Evolutionary conservation across 805 yeast genomes (phyloP), one percentile per base, ranked within the genome.

Genomic region (Danielozyma ontarioensis): DNA sequence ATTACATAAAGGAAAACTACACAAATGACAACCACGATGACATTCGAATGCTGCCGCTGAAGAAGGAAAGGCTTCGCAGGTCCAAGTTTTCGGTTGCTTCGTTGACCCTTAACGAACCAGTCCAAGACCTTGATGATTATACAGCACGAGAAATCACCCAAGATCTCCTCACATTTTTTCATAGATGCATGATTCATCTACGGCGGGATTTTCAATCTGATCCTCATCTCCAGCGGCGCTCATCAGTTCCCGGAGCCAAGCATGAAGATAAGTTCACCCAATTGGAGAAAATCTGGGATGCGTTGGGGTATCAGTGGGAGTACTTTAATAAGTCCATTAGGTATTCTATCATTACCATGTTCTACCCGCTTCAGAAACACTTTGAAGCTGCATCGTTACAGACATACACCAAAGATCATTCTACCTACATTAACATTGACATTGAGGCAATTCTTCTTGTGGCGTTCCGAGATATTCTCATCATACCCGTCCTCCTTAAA

Each of bases 281-380:
- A 26, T 16, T 21, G 19, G 19, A 35, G 26, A 10, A 14, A 13
- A 16, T 41, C 2, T 60, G 66, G 66, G 21, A 32, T 3, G 32
- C 19, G 12, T 39, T 60, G 12, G 36, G 46, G 2, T 32, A 33
- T 10, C 37, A 40, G 27, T 62, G 66, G 66, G 27, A 30, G 8
- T 58, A 54, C 28, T 62, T 60, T 40, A 51, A 57, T 29, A 33
- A 36, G 16, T 50, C 48, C 25, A 48, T 62, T 5, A 31, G 59
- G 13, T 59, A 35, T 32, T 46, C 39, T 29, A 14, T 59, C 1
- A 24, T 55, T 6, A 41, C 46, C 12, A 43, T 53, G 21, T 59
- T 60, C 31, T 48, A 46, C 15, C 58, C 62, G 1, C 36, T 59
- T 5, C 55, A 51, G 17, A 48, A 43, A 12, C 36, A 43, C 32